These are phyloP conservation scores for Mycena capillaripes DNA, from an alignment of 768 basidiomycete species.

Conservation along the genomic window DNA sequence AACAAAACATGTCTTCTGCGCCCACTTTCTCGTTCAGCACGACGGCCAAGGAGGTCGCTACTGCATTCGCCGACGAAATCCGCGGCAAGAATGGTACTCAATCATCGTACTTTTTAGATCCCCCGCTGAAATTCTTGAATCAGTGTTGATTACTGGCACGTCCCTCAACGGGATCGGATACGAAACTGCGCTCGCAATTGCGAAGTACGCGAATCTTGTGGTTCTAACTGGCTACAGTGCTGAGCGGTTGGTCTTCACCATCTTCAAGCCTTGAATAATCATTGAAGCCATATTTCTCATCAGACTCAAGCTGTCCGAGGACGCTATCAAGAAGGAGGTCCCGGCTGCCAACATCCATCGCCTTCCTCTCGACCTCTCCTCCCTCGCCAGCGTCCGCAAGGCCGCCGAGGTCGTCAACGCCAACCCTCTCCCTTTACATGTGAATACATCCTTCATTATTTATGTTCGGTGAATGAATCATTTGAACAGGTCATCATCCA, in stretches of 20 bases:
- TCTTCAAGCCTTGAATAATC: neutral
- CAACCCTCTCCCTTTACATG: neutral
- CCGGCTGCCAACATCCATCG: neutral
- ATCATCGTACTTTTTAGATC: too few relatives aligned
- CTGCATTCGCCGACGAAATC: constrained; percentile 5
- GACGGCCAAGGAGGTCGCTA: constrained; percentile 8
- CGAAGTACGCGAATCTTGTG: constrained; percentile 5
- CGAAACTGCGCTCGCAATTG: constrained; percentile 1
- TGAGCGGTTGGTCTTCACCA: neutral
- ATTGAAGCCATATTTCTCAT: neutral
- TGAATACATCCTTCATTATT: neutral
- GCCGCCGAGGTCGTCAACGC: neutral
- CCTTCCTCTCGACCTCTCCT: neutral
- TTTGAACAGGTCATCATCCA: neutral
- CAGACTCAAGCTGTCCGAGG: constrained; percentile 1
- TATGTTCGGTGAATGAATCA: neutral
- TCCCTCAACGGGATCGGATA: constrained; percentile 8
- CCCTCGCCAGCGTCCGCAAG: neutral
- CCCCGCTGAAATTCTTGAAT: too few relatives aligned
- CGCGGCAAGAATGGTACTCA: constrained; percentile 9
- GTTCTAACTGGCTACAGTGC: neutral
- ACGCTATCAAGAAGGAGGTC: neutral
- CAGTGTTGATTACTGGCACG: constrained; percentile 2
- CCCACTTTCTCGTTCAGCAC: neutral
- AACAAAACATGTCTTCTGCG: neutral